Conservation (phyloP, 768 basidiomycete species). For the Mycena galericulata region DNA sequence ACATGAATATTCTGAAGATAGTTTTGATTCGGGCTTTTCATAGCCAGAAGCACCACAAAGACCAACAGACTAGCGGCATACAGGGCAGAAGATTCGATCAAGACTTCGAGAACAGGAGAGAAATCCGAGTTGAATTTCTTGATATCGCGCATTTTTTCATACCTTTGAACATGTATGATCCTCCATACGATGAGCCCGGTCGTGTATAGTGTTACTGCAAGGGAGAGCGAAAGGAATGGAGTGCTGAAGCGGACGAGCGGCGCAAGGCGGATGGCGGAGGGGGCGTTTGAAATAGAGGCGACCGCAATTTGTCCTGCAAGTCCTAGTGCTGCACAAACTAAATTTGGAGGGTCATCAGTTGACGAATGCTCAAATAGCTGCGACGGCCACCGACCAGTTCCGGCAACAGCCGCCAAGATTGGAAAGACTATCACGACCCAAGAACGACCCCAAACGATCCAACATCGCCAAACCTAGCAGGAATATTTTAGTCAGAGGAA, state of each 20-base stretch:
- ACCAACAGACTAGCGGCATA: conserved; percentile 25
- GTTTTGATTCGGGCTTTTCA: conserved; percentile 43
- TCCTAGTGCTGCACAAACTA: conserved; percentile 18
- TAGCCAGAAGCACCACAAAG: conserved; percentile 40
- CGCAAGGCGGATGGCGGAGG: not conserved
- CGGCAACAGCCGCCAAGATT: conserved; percentile 4
- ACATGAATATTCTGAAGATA: conserved; percentile 36
- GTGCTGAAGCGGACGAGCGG: conserved; percentile 12
- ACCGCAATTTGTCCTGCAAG: conserved; percentile 16
- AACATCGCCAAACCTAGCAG: conserved; percentile 24
- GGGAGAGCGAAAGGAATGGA: conserved; percentile 1
- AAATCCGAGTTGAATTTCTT: conserved; percentile 42
- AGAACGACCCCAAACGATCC: conserved; percentile 26
- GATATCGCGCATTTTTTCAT: conserved; percentile 36
- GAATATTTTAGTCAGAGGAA: not conserved
- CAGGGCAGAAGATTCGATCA: conserved; percentile 19
- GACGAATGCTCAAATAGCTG: too few species aligned
- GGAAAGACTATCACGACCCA: conserved; percentile 16
- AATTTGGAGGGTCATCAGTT: not conserved
- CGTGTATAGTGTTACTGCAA: conserved; percentile 13
- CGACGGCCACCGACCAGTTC: conserved; percentile 1
- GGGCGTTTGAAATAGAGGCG: not conserved
- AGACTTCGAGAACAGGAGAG: not conserved
- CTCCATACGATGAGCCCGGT: conserved; percentile 12
- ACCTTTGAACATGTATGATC: conserved; percentile 40